Evolutionary conservation across 1,139 yeast species (phyloP).

Genomic region (Suhomyces anneliseae): DNA sequence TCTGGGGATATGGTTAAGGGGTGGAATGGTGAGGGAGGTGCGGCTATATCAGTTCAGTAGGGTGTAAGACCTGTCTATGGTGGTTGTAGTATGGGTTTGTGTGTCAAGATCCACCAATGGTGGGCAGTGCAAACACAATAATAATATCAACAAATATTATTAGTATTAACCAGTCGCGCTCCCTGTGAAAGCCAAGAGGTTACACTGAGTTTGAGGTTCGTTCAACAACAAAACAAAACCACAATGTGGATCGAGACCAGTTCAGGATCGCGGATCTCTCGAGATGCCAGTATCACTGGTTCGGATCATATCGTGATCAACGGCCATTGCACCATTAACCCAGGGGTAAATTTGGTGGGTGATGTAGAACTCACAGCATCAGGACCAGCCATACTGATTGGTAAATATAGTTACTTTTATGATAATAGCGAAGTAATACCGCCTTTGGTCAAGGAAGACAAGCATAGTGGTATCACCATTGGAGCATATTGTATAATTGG

Average conservation of each 20-base stretch:
- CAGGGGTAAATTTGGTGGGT: constrained; percentile 22
- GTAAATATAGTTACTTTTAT: constrained; percentile 49
- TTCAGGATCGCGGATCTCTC: constrained; percentile 59
- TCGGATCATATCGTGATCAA: constrained; percentile 28
- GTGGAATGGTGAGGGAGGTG: background rate
- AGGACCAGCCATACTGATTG: constrained; percentile 44
- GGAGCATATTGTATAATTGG: constrained; percentile 66
- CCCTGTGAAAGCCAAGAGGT: too few relatives aligned
- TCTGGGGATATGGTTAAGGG: background rate
- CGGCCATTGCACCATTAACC: constrained; percentile 36
- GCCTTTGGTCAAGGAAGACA: constrained; percentile 22
- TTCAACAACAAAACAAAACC: background rate
- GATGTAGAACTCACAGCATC: constrained; percentile 16
- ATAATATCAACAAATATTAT: too few relatives aligned
- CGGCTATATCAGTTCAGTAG: background rate
- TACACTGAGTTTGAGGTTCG: background rate
- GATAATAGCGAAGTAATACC: constrained; percentile 32
- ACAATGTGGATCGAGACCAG: constrained; percentile 43
- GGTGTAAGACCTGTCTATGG: too few relatives aligned
- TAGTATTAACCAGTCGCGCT: too few relatives aligned
- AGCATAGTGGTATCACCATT: constrained; percentile 39
- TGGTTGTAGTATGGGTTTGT: too few relatives aligned
- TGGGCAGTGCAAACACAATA: too few relatives aligned
- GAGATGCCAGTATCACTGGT: constrained; percentile 35
- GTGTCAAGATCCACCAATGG: too few relatives aligned